Evolutionary conservation across 495 filamentous ascomycete genomes (phyloP), one percentile per base, ranked within the genome.

Genomic region (Aspergillus homomorphus): DNA sequence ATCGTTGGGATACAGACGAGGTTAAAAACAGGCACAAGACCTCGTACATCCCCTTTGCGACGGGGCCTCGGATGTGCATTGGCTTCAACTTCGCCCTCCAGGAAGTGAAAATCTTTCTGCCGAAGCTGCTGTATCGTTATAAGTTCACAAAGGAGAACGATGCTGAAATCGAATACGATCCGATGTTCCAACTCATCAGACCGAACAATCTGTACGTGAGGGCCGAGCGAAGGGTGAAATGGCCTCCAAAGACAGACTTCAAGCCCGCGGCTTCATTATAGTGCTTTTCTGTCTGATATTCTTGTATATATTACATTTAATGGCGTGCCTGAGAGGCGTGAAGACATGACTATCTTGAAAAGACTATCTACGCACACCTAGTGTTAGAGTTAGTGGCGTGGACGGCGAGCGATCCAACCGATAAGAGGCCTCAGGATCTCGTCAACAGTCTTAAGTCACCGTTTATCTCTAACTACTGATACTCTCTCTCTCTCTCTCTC

Each of bases 81-180:
- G 82, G 82, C 0, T 84, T 84, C 64, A 84, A 84, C 61, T 80
- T 84, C 64, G 83, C 82, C 0, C 61, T 85, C 46, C 59, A 70
- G n/a, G 79, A 86, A 63, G 73, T 83, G 22, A 82, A 82, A 68
- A 67, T 80, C 1, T 61, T 82, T 23, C 45, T 86, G 57, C 53
- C 71, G 4, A 71, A 82, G 69, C 64, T 85, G 38, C 70, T 84
- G 3, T 82, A 71, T 48, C 69, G 80, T 21, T 85, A 85, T 61
- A 63, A 80, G 61, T 84, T 80, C 56, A 63, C 64, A 3, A 63
- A 70, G 6, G 76, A 78, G 23, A 71, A 69, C 1, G 30, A 65
- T 21, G 72, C 76, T 26, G 64, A 69, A 0, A 61, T 83, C 14
- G 80, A 79, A 38, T 85, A 85, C 67, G 81, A 85, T 66, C 81